Conservation (phyloP, 768 basidiomycete genomes). For the Tylopilus vinaceipallidus region DNA sequence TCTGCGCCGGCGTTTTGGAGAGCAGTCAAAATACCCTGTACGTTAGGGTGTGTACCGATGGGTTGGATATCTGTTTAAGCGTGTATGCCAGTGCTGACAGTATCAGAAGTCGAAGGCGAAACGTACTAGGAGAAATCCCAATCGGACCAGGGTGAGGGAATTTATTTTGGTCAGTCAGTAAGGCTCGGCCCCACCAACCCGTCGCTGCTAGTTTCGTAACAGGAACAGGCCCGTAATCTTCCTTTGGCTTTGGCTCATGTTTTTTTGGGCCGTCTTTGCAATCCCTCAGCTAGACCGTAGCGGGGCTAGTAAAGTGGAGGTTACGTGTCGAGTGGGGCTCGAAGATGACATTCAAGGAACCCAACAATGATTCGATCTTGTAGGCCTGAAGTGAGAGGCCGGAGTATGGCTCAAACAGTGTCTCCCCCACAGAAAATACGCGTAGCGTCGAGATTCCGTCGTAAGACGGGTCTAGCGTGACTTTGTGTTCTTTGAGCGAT, state of each 20-base stretch:
- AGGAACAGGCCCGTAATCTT: background rate
- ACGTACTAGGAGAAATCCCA: background rate
- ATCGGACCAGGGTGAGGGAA: background rate
- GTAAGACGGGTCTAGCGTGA: background rate
- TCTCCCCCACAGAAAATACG: background rate
- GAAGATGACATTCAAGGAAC: slow-evolving; percentile 10
- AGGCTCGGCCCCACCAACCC: slow-evolving; percentile 7
- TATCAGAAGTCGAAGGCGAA: no score
- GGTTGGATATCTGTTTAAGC: slow-evolving; percentile 11
- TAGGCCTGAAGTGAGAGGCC: slow-evolving; percentile 2
- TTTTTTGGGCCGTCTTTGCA: background rate
- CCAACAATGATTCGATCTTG: background rate
- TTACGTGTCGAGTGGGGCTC: slow-evolving; percentile 10
- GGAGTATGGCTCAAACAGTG: slow-evolving; percentile 1
- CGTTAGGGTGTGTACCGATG: background rate
- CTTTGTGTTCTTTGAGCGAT: background rate
- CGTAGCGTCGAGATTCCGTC: slow-evolving; percentile 2
- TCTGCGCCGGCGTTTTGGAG: background rate
- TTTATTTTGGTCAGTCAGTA: background rate
- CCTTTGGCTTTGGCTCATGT: background rate
- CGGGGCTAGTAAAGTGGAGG: slow-evolving; percentile 4
- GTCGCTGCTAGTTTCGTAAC: slow-evolving; percentile 8
- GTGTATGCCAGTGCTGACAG: no score
- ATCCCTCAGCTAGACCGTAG: slow-evolving; percentile 1
- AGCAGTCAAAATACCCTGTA: background rate